A percentile compares a stretch with the other conserved stretches of the same genome.
Conservation (phyloP, 768 basidiomycete genomes). For the Tremella yokohamensis region DNA sequence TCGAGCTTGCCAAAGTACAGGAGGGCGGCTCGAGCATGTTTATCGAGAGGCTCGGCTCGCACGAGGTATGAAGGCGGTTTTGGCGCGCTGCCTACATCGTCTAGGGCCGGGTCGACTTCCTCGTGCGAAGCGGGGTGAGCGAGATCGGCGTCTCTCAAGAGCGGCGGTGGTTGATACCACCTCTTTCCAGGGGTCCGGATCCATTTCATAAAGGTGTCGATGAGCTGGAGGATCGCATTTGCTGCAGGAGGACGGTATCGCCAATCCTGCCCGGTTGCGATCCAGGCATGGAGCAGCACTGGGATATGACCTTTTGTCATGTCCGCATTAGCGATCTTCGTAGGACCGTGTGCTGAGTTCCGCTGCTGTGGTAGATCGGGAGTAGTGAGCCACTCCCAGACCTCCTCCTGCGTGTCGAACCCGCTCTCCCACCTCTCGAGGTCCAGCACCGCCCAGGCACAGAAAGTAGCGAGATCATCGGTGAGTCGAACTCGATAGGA, state of each 20-base stretch:
- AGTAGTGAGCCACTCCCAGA: conserved; percentile 32
- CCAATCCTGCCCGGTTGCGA: background rate
- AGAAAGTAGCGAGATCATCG: conserved; percentile 12
- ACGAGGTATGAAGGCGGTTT: too few species aligned
- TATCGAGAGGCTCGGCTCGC: background rate
- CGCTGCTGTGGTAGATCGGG: background rate
- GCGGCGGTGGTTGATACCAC: background rate
- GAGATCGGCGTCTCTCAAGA: too few species aligned
- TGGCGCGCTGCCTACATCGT: background rate
- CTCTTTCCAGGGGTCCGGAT: background rate
- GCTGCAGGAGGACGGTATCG: too few species aligned
- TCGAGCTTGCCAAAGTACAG: conserved; percentile 3
- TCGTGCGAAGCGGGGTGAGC: too few species aligned
- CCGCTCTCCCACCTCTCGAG: conserved; percentile 16
- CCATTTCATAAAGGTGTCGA: background rate
- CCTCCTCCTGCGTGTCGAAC: conserved; percentile 18
- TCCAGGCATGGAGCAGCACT: background rate
- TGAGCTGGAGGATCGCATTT: background rate
- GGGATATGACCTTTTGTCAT: background rate
- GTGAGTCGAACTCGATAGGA: conserved; percentile 28
- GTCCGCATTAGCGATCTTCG: background rate
- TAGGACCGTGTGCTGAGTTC: background rate
- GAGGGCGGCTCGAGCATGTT: background rate
- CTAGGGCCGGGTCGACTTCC: background rate
- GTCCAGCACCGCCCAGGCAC: conserved; percentile 30